Evolutionary conservation across 306 rosid species (phyloP).

Genomic region (Quercus parvula): DNA sequence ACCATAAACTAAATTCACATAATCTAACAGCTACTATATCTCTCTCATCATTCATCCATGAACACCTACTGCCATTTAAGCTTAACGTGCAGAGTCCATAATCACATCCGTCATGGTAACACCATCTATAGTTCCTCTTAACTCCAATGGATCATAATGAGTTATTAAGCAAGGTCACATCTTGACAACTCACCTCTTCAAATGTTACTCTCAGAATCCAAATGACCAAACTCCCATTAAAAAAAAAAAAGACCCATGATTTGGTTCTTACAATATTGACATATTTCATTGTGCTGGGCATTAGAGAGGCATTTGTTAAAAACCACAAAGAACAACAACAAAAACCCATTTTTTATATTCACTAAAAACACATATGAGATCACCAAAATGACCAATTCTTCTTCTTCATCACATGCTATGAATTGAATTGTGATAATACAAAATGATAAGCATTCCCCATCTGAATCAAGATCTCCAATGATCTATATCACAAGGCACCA

Average conservation of each 20-base stretch:
- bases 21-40: neutral
- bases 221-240: neutral
- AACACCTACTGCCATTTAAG: neutral
- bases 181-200: neutral
- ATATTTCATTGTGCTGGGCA: neutral
- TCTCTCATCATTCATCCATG: neutral
- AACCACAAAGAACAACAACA: neutral
- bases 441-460: neutral
- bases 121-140: neutral
- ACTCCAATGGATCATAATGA: conserved; percentile 6
- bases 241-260: neutral
- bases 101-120: too few relatives aligned
- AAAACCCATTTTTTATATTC: neutral
- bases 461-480: neutral
- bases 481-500: neutral
- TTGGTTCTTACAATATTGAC: neutral
- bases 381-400: neutral
- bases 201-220: conserved; percentile 2
- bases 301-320: neutral
- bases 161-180: conserved; percentile 17
- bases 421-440: neutral
- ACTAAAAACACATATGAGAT: neutral
- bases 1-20: neutral
- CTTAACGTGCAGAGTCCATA: neutral
- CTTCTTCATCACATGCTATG: neutral